These are phyloP conservation scores for Phytophthora kernoviae DNA, from an alignment of 352 stramenopile species.

Conservation along the genomic window DNA sequence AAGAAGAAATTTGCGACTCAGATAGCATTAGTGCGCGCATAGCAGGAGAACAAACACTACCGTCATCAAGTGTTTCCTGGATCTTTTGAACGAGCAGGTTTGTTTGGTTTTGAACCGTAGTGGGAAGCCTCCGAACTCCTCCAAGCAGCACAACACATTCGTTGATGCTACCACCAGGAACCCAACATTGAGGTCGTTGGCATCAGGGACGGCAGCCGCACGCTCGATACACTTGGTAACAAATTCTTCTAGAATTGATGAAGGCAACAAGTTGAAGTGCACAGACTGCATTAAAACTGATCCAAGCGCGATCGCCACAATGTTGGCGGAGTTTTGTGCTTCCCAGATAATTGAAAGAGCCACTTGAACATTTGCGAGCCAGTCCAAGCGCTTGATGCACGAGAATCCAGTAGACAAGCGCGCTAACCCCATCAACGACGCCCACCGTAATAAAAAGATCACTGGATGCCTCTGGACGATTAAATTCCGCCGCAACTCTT, in stretches of 20 bases:
- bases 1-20: conserved; percentile 38
- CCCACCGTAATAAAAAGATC: conserved; percentile 33
- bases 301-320: conserved; percentile 41
- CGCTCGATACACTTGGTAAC: conserved; percentile 35
- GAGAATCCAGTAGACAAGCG: conserved; percentile 36
- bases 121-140: conserved; percentile 28
- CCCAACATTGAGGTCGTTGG: conserved; percentile 11
- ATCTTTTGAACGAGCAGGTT: conserved; percentile 21
- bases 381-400: conserved; percentile 35
- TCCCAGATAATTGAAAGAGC: conserved; percentile 40
- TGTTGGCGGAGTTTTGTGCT: conserved; percentile 6
- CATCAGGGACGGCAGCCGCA: conserved; percentile 3
- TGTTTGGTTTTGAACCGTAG: conserved; percentile 25
- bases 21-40: conserved; percentile 19
- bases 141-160: conserved; percentile 30
- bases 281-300: conserved; percentile 49
- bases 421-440: conserved; percentile 39
- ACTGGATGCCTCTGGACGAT: conserved; percentile 6
- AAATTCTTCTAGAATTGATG: conserved; percentile 36
- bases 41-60: neutral
- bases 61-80: conserved; percentile 12
- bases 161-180: conserved; percentile 35
- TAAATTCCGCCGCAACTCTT: conserved; percentile 4
- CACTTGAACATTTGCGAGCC: conserved; percentile 47
- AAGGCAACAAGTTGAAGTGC: conserved; percentile 31